phyloP scores from a whole-genome alignment of 2,329 filamentous ascomycete genomes.

The Scytalidium sp. region DNA sequence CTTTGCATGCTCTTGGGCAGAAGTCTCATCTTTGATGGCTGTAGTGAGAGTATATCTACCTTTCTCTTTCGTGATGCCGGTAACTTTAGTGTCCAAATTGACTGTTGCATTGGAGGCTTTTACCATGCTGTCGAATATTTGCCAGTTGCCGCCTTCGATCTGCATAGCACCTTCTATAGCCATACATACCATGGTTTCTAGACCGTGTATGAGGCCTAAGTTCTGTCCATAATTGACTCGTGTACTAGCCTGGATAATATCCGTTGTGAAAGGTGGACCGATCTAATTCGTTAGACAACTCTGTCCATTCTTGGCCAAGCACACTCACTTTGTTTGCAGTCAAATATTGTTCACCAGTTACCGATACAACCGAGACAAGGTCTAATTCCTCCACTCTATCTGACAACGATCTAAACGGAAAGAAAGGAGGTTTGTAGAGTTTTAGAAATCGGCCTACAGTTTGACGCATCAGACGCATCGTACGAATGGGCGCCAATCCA shows the following conservation, averaged over 20 bases:
- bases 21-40: constrained; percentile 8
- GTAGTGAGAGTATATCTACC: constrained; percentile 45
- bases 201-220: constrained; percentile 76
- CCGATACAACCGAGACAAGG: constrained; percentile 60
- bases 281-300: constrained; percentile 42
- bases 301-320: neutral
- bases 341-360: constrained; percentile 74
- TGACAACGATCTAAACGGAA: constrained; percentile 79
- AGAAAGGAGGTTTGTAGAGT: constrained; percentile 77
- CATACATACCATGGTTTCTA: constrained; percentile 88
- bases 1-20: constrained; percentile 5
- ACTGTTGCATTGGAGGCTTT: constrained; percentile 58
- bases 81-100: constrained; percentile 65
- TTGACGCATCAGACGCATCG: constrained; percentile 67
- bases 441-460: constrained; percentile 72
- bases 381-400: constrained; percentile 65
- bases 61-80: constrained; percentile 50
- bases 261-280: constrained; percentile 63
- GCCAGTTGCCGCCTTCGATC: constrained; percentile 86
- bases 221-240: constrained; percentile 96
- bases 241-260: constrained; percentile 87
- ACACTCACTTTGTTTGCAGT: constrained; percentile 53
- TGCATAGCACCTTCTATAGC: constrained; percentile 80
- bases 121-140: constrained; percentile 85
- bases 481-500: constrained; percentile 72